phyloP scores from a whole-genome alignment of 2,329 filamentous ascomycete species.

The Acrocalymma vagum region DNA sequence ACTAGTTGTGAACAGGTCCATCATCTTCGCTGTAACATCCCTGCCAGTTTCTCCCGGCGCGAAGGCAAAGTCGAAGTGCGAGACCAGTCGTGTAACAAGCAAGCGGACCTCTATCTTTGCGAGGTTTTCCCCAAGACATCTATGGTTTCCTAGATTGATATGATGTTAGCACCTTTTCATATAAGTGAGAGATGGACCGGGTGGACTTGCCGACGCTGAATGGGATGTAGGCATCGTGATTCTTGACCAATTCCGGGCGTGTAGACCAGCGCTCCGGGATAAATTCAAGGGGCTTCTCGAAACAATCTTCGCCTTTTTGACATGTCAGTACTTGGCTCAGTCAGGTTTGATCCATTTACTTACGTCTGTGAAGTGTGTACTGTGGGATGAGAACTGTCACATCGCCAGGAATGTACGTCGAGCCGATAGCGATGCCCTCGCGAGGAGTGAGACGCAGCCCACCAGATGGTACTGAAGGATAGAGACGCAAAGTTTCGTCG shows the following conservation, averaged over 20 bases:
- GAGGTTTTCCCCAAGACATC: slow-evolving; percentile 5
- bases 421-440: slow-evolving; percentile 29
- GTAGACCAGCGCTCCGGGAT: slow-evolving; percentile 27
- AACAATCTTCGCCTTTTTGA: slow-evolving; percentile 16
- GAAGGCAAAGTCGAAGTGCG: no score
- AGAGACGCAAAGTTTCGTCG: no score
- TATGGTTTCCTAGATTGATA: no score
- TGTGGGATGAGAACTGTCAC: slow-evolving; percentile 11
- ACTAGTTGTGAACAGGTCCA: no score
- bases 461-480: no score
- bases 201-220: slow-evolving; percentile 14
- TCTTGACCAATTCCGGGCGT: slow-evolving; percentile 6
- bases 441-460: slow-evolving; percentile 45
- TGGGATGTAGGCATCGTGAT: slow-evolving; percentile 13
- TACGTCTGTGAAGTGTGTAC: slow-evolving; percentile 9
- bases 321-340: no score
- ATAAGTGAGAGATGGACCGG: no score
- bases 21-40: no score
- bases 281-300: slow-evolving; percentile 21
- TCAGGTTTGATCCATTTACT: slow-evolving; percentile 1
- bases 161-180: no score
- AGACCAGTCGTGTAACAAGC: no score
- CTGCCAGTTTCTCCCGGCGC: no score
- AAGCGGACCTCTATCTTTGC: slow-evolving; percentile 7
- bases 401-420: slow-evolving; percentile 16